Conservation (phyloP, 257 asterid genomes). For the Coffea canephora region DNA sequence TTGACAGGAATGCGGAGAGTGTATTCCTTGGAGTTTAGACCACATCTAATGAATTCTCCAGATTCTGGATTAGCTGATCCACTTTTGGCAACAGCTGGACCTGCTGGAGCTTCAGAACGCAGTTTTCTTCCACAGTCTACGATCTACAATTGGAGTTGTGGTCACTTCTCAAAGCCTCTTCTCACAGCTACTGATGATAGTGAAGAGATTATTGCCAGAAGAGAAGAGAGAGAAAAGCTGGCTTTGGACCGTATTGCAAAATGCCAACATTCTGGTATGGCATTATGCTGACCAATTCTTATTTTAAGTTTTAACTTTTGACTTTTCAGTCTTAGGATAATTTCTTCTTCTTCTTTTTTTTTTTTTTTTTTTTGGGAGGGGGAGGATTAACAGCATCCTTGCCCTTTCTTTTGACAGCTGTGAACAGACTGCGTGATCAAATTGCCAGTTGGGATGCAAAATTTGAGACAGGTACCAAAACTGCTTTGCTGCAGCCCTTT, state of each 20-base stretch:
- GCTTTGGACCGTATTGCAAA: conserved; percentile 79
- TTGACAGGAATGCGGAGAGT: conserved; percentile 82
- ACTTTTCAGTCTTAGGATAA: neutral
- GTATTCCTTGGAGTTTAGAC: conserved; percentile 92
- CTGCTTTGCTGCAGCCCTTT: conserved; percentile 82
- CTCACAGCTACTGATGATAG: conserved; percentile 83
- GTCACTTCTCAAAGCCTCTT: conserved; percentile 96
- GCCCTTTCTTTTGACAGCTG: conserved; percentile 48
- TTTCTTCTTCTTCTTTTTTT: neutral
- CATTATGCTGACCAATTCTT: conserved; percentile 2
- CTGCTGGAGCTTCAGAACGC: conserved; percentile 72
- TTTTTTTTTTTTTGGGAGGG: no score
- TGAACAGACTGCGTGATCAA: conserved; percentile 77
- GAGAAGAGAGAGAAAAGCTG: conserved; percentile 81
- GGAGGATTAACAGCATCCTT: neutral
- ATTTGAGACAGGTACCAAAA: conserved; percentile 79
- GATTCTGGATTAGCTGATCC: conserved; percentile 98
- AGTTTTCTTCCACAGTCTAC: conserved; percentile 94
- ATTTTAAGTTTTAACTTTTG: neutral
- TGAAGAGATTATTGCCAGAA: conserved; percentile 73
- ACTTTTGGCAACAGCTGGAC: conserved; percentile 75
- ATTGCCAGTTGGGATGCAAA: conserved; percentile 98
- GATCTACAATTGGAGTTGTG: conserved; percentile 95
- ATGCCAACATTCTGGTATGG: conserved; percentile 88
- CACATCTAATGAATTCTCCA: conserved; percentile 76